Evolutionary conservation across 306 rosid genomes (phyloP).

Genomic region (Sphenostylis stenocarpa): DNA sequence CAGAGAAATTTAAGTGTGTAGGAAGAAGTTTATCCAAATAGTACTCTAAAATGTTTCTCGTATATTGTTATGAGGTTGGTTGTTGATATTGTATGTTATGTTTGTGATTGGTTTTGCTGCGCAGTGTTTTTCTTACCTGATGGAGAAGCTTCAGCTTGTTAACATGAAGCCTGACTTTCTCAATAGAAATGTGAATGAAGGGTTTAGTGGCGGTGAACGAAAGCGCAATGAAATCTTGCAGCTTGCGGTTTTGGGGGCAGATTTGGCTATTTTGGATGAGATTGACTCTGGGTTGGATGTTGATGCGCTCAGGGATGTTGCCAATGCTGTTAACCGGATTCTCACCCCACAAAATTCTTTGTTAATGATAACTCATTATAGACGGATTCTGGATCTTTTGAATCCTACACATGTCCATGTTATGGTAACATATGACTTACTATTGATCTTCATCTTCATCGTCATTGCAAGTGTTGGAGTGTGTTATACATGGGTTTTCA

Average conservation of each 20-base stretch:
- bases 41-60: background rate
- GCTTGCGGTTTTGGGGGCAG: conserved; percentile 96
- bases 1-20: background rate
- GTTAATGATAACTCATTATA: conserved; percentile 88
- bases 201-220: conserved; percentile 95
- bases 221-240: conserved; percentile 95
- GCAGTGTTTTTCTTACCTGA: conserved; percentile 78
- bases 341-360: conserved; percentile 72
- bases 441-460: conserved; percentile 24
- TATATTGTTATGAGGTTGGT: background rate
- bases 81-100: background rate
- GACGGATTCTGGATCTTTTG: conserved; percentile 71
- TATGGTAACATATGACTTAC: conserved; percentile 58
- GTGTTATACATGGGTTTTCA: background rate
- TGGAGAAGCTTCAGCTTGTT: conserved; percentile 81
- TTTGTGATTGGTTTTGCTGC: conserved; percentile 31
- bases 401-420: conserved; percentile 78
- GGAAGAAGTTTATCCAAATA: background rate
- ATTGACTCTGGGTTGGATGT: conserved; percentile 98
- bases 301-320: conserved; percentile 93
- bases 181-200: conserved; percentile 92
- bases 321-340: conserved; percentile 77
- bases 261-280: conserved; percentile 87
- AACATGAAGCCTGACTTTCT: conserved; percentile 92
- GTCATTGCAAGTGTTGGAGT: conserved; percentile 10